Base-by-base conservation (phyloP, 202 grass and related monocot genomes). In the Setaria viridis region DNA sequence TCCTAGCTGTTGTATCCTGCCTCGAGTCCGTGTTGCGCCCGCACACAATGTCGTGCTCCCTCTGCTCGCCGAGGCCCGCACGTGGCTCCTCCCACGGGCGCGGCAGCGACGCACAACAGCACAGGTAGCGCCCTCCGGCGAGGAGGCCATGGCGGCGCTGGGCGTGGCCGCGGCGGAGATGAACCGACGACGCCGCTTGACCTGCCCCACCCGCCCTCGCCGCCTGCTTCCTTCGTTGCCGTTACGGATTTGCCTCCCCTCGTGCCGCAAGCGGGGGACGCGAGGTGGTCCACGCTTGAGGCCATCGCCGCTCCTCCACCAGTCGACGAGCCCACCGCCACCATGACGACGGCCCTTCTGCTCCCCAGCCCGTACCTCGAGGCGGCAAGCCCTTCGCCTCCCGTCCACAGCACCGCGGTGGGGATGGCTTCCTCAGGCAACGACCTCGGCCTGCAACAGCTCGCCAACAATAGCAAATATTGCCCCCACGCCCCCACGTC, bases 381-480 rank as follows among this genome's bases (percentile, higher is more conserved):
- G 12, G 30, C 2, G 58, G 43, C 39, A 19, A 77, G 54, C 37
- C 14, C 72, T 11, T 71, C 62, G 20, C 11, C 75, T 50, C 71
- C 78, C 54, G 30, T 20, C 46, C 66, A 39, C 30, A 47, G 0
- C 13, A 35, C 63, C 8, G 68, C 50, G 48, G 67, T n/a, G 70
- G 39, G 69, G 49, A 32, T 34, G 70, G 70, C 5, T 70, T 33
- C 41, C 15, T 67, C 65, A 37, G 66, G 21, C 66, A 41, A 69
- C 30, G 66, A 79, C 47, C 67, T 82, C 32, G 41, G 48, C 3
- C 67, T 83, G 20, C 73, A 86, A 84, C 84, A 90, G 79, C 87
- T 92, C 48, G 49, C 84, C 1, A 74, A 77, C 25, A 25, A 25
- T 25, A 25, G 25, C 25, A 25, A 25, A 25, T 25, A 25, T 25